A percentile compares a stretch with the other conserved stretches of the same genome.
These are phyloP conservation scores for Capsicum baccatum DNA, from an alignment of 257 asterid genomes.

Conservation along the genomic window DNA sequence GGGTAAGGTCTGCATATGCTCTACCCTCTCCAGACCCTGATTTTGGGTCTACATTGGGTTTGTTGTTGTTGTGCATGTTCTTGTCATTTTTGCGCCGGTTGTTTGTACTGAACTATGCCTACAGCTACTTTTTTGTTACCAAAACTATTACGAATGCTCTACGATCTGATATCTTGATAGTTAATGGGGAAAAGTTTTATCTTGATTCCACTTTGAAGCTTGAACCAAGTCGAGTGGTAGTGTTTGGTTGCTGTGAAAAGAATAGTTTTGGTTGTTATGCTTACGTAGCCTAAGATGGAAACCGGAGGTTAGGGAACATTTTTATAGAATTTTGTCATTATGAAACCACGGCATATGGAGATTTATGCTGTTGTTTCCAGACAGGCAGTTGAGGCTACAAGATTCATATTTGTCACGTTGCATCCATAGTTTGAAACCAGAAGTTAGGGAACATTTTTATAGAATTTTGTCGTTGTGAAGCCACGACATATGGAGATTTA, in stretches of 20 bases:
- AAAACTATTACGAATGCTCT: background rate
- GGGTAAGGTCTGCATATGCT: too few species aligned
- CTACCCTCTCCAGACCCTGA: too few species aligned
- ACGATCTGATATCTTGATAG: background rate
- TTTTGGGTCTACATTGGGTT: too few species aligned
- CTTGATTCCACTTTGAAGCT: background rate
- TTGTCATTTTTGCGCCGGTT: background rate
- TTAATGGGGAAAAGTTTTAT: background rate
- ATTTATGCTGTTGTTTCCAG: conserved; percentile 4
- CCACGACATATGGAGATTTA: background rate
- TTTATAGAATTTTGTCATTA: background rate
- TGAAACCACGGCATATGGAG: background rate
- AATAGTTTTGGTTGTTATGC: conserved; percentile 12
- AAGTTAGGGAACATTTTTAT: background rate
- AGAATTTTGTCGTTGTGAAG: background rate
- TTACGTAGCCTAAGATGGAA: conserved; percentile 13
- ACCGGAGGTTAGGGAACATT: background rate
- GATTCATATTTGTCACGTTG: background rate
- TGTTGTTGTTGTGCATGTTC: too few species aligned
- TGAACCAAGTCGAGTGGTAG: background rate
- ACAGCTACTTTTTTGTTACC: background rate
- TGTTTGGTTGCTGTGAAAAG: conserved; percentile 16
- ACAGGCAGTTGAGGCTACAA: background rate
- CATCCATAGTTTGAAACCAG: background rate
- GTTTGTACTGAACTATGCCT: background rate